These are phyloP conservation scores for Furcasterigmium sp. DNA, from an alignment of 2,329 filamentous ascomycete genomes.

Conservation along the genomic window DNA sequence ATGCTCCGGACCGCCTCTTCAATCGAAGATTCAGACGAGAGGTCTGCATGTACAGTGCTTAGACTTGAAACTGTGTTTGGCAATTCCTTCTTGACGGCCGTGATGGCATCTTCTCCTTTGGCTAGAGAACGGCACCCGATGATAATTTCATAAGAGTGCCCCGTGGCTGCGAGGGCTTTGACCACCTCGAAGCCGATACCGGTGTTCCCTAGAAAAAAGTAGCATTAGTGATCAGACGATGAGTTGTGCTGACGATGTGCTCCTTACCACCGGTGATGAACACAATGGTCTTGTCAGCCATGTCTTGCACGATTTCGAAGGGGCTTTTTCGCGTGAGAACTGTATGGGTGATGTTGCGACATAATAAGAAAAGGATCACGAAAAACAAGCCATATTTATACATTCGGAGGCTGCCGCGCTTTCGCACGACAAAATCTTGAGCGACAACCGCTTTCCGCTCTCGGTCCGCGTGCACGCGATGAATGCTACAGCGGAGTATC, in stretches of 20 bases:
- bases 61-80: neutral
- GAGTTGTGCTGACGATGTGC: neutral
- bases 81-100: neutral
- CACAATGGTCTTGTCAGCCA: neutral
- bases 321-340: no score
- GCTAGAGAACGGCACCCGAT: conserved; percentile 17
- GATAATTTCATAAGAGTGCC: conserved; percentile 16
- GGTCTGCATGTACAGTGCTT: conserved; percentile 12
- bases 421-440: no score
- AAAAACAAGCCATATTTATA: neutral
- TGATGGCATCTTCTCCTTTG: conserved; percentile 15
- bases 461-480: neutral
- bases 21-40: conserved; percentile 13
- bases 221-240: no score
- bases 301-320: neutral
- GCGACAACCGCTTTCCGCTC: no score
- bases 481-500: neutral
- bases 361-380: no score
- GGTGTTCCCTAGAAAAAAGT: conserved; percentile 11
- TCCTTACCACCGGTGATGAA: conserved; percentile 3
- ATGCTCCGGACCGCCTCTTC: conserved; percentile 7
- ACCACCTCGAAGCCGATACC: conserved; percentile 21
- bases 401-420: neutral
- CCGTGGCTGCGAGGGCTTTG: conserved; percentile 13
- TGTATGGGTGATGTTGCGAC: neutral